A percentile compares a stretch with the other conserved stretches of the same genome.
These are phyloP conservation scores for Anthostomella pinea DNA, from an alignment of 2,329 filamentous ascomycete genomes.

Conservation along the genomic window DNA sequence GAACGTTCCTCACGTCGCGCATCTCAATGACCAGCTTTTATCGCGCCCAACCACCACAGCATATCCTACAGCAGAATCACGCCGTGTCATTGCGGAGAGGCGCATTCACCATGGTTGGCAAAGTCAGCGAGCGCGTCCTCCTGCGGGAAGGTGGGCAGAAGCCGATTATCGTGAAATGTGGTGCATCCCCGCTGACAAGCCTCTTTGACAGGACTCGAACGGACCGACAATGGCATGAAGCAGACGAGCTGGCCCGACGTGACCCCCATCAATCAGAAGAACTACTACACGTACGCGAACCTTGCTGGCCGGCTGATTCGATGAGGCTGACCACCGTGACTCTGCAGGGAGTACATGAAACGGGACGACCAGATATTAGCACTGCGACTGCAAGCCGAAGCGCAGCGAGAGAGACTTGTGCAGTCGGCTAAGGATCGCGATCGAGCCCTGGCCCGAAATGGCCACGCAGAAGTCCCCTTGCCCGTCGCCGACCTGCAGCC, in stretches of 20 bases:
- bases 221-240: conserved; percentile 98
- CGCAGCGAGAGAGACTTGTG: conserved; percentile 77
- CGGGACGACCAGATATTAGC: conserved; percentile 95
- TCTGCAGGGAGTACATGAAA: conserved; percentile 86
- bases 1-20: no score
- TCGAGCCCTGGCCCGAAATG: conserved; percentile 74
- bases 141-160: conserved; percentile 59
- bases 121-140: conserved; percentile 64
- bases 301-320: conserved; percentile 3
- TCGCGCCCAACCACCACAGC: not conserved
- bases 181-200: conserved; percentile 7
- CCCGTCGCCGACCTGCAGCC: conserved; percentile 58
- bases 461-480: conserved; percentile 62
- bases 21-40: no score
- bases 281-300: conserved; percentile 83
- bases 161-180: conserved; percentile 7
- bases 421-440: conserved; percentile 86
- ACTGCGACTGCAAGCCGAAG: conserved; percentile 82
- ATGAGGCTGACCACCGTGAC: conserved; percentile 21
- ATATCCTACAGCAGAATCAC: conserved; percentile 5
- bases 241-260: conserved; percentile 92
- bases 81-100: conserved; percentile 5
- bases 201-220: conserved; percentile 70
- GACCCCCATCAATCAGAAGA: conserved; percentile 96
- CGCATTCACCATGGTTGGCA: conserved; percentile 52